Conservation (phyloP, 202 grass and related monocot genomes). For the Setaria viridis region DNA sequence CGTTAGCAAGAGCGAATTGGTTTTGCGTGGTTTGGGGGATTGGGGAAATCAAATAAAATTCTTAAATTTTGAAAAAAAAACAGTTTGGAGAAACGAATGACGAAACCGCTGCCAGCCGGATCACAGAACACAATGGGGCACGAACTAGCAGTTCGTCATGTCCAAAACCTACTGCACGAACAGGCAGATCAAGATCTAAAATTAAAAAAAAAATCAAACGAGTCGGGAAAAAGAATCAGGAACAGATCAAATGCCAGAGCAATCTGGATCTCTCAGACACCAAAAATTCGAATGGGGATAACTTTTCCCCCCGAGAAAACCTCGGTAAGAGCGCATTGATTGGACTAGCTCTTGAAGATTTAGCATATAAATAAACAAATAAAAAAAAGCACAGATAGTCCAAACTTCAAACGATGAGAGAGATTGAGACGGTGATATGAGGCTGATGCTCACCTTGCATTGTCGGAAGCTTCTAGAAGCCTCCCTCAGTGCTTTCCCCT, state of each 20-base stretch:
- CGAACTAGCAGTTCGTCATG: neutral
- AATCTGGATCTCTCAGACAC: neutral
- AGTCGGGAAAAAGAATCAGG: neutral
- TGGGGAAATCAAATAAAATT: slow-evolving; percentile 28
- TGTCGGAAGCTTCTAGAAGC: neutral
- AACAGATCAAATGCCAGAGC: neutral
- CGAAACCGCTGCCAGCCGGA: neutral
- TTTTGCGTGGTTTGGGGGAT: neutral
- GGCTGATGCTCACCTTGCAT: slow-evolving; percentile 20
- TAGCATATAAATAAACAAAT: neutral
- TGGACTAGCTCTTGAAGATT: neutral
- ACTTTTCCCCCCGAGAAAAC: neutral
- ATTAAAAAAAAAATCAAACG: neutral
- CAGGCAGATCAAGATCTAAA: slow-evolving; percentile 43
- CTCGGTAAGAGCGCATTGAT: neutral
- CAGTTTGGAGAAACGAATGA: neutral
- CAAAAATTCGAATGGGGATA: neutral
- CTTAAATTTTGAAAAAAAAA: neutral
- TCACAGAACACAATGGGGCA: neutral
- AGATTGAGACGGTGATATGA: too few species aligned
- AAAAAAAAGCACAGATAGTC: neutral
- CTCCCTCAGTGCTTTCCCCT: neutral
- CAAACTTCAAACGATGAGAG: neutral
- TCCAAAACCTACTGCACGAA: slow-evolving; percentile 15
- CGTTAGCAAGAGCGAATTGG: neutral